phyloP scores from a whole-genome alignment of 805 yeast species.

The Lipomyces yamanashiensis region DNA sequence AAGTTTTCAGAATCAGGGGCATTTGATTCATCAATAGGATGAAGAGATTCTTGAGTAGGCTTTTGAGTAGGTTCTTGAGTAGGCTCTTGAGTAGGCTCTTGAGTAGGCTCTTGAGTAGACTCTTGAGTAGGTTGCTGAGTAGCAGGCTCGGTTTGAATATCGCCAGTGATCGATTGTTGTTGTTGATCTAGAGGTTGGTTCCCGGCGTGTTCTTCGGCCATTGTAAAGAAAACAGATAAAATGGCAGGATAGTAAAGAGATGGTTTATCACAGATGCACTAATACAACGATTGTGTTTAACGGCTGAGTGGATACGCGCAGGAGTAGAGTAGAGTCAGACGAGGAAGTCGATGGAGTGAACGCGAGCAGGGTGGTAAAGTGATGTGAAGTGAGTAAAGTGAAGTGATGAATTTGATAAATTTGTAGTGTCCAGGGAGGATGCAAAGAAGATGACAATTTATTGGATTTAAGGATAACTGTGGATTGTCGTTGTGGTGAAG shows the following conservation, averaged over 20 bases:
- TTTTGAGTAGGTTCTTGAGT: not conserved
- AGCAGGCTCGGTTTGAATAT: not conserved
- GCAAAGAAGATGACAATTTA: too few species aligned
- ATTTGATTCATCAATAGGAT: not conserved
- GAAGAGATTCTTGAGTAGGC: not conserved
- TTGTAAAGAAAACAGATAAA: not conserved
- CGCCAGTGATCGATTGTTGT: not conserved
- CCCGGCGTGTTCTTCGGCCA: conserved; percentile 4
- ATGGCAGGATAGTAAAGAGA: too few species aligned
- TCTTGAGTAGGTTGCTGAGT: not conserved
- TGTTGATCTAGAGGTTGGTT: not conserved
- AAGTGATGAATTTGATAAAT: too few species aligned
- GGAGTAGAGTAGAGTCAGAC: not conserved
- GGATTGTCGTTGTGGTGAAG: too few species aligned
- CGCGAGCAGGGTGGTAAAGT: not conserved
- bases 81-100: not conserved
- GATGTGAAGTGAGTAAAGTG: too few species aligned
- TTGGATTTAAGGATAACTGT: too few species aligned
- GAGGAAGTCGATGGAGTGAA: not conserved
- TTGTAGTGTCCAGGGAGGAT: too few species aligned
- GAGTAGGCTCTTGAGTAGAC: not conserved
- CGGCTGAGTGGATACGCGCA: not conserved
- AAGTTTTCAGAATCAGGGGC: not conserved
- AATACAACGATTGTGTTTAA: not conserved
- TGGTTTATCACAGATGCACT: not conserved